Percentiles rank a stretch among this genome's conserved stretches.
phyloP scores from a whole-genome alignment of 2,329 filamentous ascomycete species.

The Sporothrix sp. region DNA sequence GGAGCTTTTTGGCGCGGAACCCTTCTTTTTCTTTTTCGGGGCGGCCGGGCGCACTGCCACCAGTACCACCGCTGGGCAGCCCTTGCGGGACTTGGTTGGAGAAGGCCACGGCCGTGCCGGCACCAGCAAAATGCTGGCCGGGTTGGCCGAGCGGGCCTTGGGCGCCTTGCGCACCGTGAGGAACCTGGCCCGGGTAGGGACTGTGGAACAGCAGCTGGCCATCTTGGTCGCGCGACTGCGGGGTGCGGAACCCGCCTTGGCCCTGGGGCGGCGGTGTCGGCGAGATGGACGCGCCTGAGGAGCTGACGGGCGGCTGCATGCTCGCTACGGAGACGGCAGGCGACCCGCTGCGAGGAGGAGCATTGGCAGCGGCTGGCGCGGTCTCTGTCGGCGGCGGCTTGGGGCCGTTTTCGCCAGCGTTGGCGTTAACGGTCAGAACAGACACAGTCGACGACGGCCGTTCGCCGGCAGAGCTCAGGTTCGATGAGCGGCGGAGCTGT shows the following conservation, averaged over 20 bases:
- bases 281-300: constrained; percentile 6
- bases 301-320: neutral
- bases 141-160: too few species aligned
- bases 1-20: too few species aligned
- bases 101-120: neutral
- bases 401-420: neutral
- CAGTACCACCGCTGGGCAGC: neutral
- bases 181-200: neutral
- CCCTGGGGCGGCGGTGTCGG: constrained; percentile 6
- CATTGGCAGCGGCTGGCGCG: neutral
- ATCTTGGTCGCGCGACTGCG: neutral
- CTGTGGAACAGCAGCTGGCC: constrained; percentile 8
- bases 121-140: neutral
- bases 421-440: neutral
- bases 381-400: neutral
- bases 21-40: too few species aligned
- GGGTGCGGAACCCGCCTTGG: constrained; percentile 4
- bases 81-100: neutral
- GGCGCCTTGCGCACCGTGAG: too few species aligned
- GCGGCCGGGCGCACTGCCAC: too few species aligned
- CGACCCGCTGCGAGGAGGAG: neutral
- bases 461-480: neutral
- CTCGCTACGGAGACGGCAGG: constrained; percentile 7
- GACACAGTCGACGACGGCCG: constrained; percentile 11
- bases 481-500: neutral